Evolutionary conservation across 2,329 filamentous ascomycete species (phyloP), one percentile per base, ranked within the genome.

Genomic region (Polychaeton citri): DNA sequence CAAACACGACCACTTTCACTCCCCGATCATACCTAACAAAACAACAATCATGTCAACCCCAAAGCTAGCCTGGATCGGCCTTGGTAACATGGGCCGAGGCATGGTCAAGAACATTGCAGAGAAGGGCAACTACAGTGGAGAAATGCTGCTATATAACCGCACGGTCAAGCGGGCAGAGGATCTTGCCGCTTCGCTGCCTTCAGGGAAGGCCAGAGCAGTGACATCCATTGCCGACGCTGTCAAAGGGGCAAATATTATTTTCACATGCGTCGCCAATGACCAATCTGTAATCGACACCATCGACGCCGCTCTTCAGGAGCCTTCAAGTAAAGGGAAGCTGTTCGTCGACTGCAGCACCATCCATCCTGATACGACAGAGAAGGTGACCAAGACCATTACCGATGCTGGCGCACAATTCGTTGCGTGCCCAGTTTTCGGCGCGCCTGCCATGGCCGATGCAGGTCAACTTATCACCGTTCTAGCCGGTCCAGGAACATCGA

Each of bases 331-430:
- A 19, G 76, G 74, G 42, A 94, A 93, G 62, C 64, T 90, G 12
- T 78, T 94, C 46, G 71, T 93, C 20, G 86, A 94, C 53, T 87
- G 81, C 67, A 90, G 83, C 3, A 94, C 86, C 18, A 74, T 94
- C 21, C 81, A 90, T 57, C 86, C 87, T 0, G 79, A 87, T 37
- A 85, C 81, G 3, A 82, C 81, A 1, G 72, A 82, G 41, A 66
- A 66, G 18, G 59, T 84, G 3, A 77, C 77, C 18, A 65, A 74
- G 46, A 64, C 59, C 18, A 63, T 80, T 40, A 63, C 64, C 9
- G 66, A 55, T 2, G 67, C 68, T 17, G 81, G 81, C 5, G 84
- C 72, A 2, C 67, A 76, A 26, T 92, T 93, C 51, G 74, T 93
- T 13, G 81, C 82, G 1, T 75, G 72, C 48, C 77, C 78, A 8